A percentile compares a stretch with the other conserved stretches of the same genome.
Evolutionary conservation across 345 rosid genomes (phyloP).

Genomic region (Pistacia atlantica): DNA sequence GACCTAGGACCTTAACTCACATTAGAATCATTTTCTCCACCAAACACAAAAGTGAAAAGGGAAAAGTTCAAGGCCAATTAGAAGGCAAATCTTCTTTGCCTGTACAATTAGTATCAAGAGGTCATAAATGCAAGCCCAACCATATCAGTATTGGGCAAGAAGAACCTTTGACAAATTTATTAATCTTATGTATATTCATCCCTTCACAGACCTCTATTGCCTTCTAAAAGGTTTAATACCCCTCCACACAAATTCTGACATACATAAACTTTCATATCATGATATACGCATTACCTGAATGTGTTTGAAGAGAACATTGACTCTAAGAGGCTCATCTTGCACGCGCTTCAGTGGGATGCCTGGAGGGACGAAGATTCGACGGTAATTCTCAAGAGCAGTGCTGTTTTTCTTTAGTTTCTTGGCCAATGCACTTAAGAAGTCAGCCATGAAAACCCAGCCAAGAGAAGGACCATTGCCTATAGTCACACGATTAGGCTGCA

Average conservation of each 20-base stretch:
- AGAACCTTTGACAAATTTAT: not conserved
- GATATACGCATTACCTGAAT: constrained; percentile 53
- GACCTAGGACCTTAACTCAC: not conserved
- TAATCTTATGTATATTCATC: not conserved
- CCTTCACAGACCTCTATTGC: not conserved
- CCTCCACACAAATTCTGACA: not conserved
- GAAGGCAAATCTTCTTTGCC: too few relatives aligned
- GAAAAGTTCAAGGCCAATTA: too few relatives aligned
- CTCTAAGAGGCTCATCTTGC: constrained; percentile 63
- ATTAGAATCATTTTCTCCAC: not conserved
- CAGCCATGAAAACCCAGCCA: constrained; percentile 80
- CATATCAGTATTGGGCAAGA: not conserved
- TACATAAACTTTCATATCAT: not conserved
- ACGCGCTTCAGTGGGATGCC: constrained; percentile 53
- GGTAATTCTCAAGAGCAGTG: constrained; percentile 64
- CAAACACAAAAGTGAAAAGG: not conserved
- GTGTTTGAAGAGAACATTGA: constrained; percentile 70
- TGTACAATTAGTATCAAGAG: not conserved
- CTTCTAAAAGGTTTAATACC: not conserved
- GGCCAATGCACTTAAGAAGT: constrained; percentile 59
- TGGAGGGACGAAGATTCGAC: constrained; percentile 58
- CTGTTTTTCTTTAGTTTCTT: constrained; percentile 63
- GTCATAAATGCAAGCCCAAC: not conserved
- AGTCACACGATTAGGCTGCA: constrained; percentile 68
- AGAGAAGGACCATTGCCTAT: constrained; percentile 71